Evolutionary conservation across 768 basidiomycete species (phyloP).

Genomic region (Russula ochroleuca): DNA sequence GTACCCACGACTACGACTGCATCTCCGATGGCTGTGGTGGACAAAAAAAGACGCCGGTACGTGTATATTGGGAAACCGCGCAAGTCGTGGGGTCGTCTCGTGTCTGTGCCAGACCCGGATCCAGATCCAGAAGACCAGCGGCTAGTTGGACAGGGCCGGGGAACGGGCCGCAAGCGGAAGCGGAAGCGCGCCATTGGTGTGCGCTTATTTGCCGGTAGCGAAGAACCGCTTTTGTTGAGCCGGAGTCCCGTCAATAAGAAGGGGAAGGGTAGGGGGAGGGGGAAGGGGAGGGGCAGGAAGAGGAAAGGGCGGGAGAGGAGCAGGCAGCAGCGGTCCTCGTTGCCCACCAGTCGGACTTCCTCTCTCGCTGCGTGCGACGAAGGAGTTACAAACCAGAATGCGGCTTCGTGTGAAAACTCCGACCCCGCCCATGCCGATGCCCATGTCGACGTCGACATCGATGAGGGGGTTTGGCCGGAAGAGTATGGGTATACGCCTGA

Average conservation of each 20-base stretch:
- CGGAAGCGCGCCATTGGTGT: neutral
- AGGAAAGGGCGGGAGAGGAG: neutral
- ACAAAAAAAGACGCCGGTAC: neutral
- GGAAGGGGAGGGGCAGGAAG: neutral
- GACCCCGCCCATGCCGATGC: neutral
- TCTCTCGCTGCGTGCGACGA: neutral
- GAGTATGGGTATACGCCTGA: neutral
- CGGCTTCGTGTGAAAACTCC: neutral
- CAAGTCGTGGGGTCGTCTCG: constrained; percentile 12
- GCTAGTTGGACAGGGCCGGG: neutral
- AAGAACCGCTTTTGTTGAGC: neutral
- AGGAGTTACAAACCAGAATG: neutral
- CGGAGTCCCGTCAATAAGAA: neutral
- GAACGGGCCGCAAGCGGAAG: neutral
- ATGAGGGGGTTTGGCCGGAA: constrained; percentile 9
- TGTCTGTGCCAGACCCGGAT: constrained; percentile 4
- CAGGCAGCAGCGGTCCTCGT: neutral
- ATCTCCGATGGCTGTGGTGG: neutral
- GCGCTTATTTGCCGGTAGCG: constrained; percentile 4
- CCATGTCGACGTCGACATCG: neutral
- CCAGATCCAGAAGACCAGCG: constrained; percentile 4
- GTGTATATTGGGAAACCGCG: constrained; percentile 11
- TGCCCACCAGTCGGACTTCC: neutral
- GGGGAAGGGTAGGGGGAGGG: neutral
- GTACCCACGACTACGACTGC: neutral